Evolutionary conservation across 352 stramenopile species (phyloP).

Genomic region (Phytopythium ostracodes): DNA sequence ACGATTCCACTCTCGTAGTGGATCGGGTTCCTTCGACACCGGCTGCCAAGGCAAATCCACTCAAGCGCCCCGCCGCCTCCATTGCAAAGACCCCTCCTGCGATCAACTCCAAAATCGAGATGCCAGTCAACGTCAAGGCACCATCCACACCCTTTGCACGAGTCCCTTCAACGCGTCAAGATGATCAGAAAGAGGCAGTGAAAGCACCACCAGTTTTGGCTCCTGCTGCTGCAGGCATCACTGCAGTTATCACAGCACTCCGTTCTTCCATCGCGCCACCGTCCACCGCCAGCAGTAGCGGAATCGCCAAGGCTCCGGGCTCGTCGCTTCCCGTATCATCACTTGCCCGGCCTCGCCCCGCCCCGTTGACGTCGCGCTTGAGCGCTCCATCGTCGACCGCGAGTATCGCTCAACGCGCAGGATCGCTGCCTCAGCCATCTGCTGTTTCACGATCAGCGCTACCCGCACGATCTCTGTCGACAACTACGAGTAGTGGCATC

Average conservation of each 20-base stretch:
- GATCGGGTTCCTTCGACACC: background rate
- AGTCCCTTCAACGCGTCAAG: background rate
- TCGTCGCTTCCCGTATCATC: constrained; percentile 1
- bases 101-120: background rate
- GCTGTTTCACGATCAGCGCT: background rate
- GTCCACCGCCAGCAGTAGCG: background rate
- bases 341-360: background rate
- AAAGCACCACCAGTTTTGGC: too few species aligned
- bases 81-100: constrained; percentile 8
- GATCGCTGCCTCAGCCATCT: background rate
- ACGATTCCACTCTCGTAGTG: background rate
- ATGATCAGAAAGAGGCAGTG: background rate
- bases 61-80: constrained; percentile 1
- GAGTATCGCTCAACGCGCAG: background rate
- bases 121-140: background rate
- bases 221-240: background rate
- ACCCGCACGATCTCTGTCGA: background rate
- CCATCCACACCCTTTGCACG: background rate
- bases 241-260: background rate
- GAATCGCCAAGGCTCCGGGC: background rate
- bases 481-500: background rate
- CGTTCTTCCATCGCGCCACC: background rate
- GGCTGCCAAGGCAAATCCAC: constrained; percentile 3
- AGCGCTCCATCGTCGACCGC: constrained; percentile 2
- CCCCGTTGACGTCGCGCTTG: constrained; percentile 1